phyloP scores from a whole-genome alignment of 2,329 filamentous ascomycete species.

The Fusarium dlaminii region DNA sequence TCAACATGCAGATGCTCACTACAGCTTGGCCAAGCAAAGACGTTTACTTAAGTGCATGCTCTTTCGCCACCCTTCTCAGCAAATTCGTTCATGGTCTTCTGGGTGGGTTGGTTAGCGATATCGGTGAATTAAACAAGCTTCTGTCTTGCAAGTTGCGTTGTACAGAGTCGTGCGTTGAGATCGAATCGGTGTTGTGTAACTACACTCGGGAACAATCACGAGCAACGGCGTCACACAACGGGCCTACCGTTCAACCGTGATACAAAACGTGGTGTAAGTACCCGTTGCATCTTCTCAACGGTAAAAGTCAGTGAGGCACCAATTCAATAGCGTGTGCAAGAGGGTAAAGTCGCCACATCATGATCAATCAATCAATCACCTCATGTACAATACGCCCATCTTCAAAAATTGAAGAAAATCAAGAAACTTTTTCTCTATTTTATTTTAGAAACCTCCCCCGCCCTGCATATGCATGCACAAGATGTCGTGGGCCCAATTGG shows the following conservation, averaged over 20 bases:
- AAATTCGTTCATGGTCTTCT: too few relatives aligned
- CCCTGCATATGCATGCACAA: background rate
- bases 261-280: background rate
- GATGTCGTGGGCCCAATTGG: background rate
- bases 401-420: background rate
- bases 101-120: background rate
- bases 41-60: background rate
- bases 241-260: background rate
- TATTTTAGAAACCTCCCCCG: constrained; percentile 1
- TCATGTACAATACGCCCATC: constrained; percentile 6
- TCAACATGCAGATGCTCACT: background rate
- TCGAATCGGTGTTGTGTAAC: background rate
- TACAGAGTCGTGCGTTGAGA: background rate
- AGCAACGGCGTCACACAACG: constrained; percentile 1
- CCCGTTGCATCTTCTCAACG: background rate
- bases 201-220: background rate
- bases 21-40: background rate
- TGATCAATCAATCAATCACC: constrained; percentile 2
- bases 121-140: background rate
- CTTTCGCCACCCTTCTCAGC: background rate
- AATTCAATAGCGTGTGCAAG: background rate
- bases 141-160: background rate
- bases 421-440: background rate
- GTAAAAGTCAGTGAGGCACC: too few relatives aligned
- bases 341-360: background rate